phyloP scores from a whole-genome alignment of 257 asterid species.

The Prunella vulgaris region DNA sequence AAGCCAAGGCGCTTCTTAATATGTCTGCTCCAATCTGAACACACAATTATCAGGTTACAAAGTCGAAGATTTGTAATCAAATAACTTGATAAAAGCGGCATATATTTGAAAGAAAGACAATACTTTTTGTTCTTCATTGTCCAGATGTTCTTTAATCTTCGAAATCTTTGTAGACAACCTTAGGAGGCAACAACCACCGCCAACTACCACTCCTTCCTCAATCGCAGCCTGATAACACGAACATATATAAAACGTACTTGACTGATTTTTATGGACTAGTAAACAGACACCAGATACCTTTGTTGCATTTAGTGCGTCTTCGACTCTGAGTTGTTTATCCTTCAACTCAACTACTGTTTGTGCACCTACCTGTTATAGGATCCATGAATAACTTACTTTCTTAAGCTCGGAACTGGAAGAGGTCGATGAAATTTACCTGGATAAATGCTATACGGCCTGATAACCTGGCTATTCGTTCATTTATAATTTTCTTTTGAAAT shows the following conservation, averaged over 20 bases:
- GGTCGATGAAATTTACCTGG: constrained; percentile 40
- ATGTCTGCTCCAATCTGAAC: constrained; percentile 87
- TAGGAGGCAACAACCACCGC: constrained; percentile 84
- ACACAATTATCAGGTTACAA: neutral
- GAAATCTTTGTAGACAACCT: constrained; percentile 66
- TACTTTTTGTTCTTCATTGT: constrained; percentile 79
- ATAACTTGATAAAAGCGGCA: neutral
- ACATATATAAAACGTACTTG: neutral
- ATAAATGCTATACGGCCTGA: constrained; percentile 75
- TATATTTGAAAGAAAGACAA: too few relatives aligned
- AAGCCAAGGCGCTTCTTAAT: constrained; percentile 58
- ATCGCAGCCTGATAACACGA: constrained; percentile 58
- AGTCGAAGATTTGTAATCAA: neutral
- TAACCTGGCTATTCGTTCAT: constrained; percentile 77
- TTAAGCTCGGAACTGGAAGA: neutral
- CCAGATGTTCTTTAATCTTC: constrained; percentile 43
- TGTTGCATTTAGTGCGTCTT: constrained; percentile 90
- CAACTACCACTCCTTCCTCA: constrained; percentile 89
- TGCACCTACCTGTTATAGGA: constrained; percentile 64
- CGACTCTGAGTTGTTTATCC: constrained; percentile 77
- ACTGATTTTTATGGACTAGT: neutral
- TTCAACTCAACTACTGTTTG: constrained; percentile 77
- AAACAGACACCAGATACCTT: constrained; percentile 43
- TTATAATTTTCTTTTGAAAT: constrained; percentile 61
- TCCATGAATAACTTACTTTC: neutral